Evolutionary conservation across 257 asterid genomes (phyloP).

Genomic region (Paulownia fortunei): DNA sequence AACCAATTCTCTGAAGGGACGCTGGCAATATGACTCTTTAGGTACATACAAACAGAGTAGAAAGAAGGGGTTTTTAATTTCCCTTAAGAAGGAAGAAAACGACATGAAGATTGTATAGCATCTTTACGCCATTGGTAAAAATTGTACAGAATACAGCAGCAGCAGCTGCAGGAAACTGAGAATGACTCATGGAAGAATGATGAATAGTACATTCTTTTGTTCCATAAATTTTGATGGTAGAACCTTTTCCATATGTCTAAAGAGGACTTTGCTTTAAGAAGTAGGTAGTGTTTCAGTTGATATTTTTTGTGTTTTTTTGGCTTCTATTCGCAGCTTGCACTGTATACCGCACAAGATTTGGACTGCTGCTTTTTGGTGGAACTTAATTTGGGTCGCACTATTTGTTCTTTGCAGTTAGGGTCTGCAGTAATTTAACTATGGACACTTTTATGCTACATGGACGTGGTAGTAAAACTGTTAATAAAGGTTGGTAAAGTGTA

Average conservation of each 20-base stretch:
- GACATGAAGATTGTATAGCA: constrained; percentile 43
- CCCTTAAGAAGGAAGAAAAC: constrained; percentile 27
- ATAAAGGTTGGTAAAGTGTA: no score
- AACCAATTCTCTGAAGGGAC: constrained; percentile 73
- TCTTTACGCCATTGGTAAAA: constrained; percentile 36
- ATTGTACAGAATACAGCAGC: constrained; percentile 57
- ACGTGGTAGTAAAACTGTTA: no score
- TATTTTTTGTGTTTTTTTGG: background rate
- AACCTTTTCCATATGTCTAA: constrained; percentile 20
- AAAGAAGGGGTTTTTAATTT: constrained; percentile 28
- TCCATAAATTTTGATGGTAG: constrained; percentile 44
- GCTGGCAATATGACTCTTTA: constrained; percentile 54
- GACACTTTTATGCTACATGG: no score
- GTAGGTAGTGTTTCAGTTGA: background rate
- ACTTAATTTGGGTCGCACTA: no score
- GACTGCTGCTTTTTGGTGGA: background rate
- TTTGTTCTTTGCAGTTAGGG: background rate
- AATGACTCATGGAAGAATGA: constrained; percentile 35
- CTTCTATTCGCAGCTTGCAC: background rate
- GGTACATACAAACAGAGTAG: constrained; percentile 30
- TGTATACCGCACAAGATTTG: background rate
- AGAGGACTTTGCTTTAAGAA: constrained; percentile 18
- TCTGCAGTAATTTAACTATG: background rate
- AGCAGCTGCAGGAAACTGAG: constrained; percentile 31
- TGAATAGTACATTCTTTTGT: constrained; percentile 31